Conservation (phyloP, 441 rosid genomes). For the Arabidopsis lyrata region DNA sequence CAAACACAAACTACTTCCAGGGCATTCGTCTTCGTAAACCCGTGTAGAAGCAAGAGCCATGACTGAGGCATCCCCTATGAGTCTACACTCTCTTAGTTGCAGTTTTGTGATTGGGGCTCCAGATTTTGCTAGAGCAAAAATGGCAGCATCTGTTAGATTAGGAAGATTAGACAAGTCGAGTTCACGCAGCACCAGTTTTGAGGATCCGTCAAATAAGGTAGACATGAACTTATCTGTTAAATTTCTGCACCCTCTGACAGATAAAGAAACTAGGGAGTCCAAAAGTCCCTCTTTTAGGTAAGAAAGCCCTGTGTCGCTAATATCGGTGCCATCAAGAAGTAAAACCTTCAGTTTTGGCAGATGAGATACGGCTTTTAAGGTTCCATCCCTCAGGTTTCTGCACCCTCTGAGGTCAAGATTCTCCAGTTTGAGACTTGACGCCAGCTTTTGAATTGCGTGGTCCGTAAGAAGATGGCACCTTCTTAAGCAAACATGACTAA, state of each 20-base stretch:
- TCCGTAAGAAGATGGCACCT: slow-evolving; percentile 85
- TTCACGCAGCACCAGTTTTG: slow-evolving; percentile 66
- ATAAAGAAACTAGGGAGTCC: slow-evolving; percentile 66
- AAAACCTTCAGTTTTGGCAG: slow-evolving; percentile 63
- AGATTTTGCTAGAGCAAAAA: slow-evolving; percentile 66
- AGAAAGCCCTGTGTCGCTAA: slow-evolving; percentile 69
- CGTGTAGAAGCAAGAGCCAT: slow-evolving; percentile 93
- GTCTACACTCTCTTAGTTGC: slow-evolving; percentile 82
- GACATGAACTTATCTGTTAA: slow-evolving; percentile 79
- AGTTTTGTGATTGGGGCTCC: slow-evolving; percentile 75
- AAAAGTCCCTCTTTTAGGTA: slow-evolving; percentile 58
- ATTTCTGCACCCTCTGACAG: slow-evolving; percentile 88
- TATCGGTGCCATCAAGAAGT: slow-evolving; percentile 71
- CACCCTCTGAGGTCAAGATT: slow-evolving; percentile 84
- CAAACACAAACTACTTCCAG: slow-evolving; percentile 72
- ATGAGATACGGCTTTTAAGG: slow-evolving; percentile 66
- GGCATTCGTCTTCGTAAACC: slow-evolving; percentile 67
- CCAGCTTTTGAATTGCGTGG: slow-evolving; percentile 68
- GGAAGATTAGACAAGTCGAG: slow-evolving; percentile 89
- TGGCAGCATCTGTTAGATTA: slow-evolving; percentile 69
- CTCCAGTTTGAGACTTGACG: slow-evolving; percentile 59
- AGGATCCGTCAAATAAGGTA: slow-evolving; percentile 69
- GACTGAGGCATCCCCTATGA: slow-evolving; percentile 75
- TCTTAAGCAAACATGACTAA: slow-evolving; percentile 84
- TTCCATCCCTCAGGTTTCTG: slow-evolving; percentile 77